Base-by-base conservation (phyloP, 495 filamentous ascomycete species). In the Aspergillus indologenus region DNA sequence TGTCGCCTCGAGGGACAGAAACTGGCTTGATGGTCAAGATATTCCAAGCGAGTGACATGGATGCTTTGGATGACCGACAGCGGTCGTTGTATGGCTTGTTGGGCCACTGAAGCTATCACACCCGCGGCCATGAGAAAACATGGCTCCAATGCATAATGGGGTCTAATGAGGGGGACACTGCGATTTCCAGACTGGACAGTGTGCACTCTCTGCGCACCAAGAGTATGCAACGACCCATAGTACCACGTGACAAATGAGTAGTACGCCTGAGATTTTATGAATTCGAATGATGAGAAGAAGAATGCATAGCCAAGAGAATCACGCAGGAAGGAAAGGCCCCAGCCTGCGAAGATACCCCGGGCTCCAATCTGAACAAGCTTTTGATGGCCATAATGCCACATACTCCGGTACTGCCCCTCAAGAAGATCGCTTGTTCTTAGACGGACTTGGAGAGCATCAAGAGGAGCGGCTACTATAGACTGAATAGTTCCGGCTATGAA, bases 201-300 rank as follows among this genome's bases (percentile, higher is more conserved):
- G 2, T 68, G 58, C 21, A 71, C 58, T 21, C 53, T 52, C 19
- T 63, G 63, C 46, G 83, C 62, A 34, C 74, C 66, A 23, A 69
- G 54, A 12, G 61, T 29, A 26, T 61, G 65, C 22, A 84, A 61
- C 31, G 79, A 79, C 11, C 89, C 87, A 64, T 96, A 96, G 63
- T 87, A 91, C 74, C 83, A 84, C 20, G 83, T 85, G 31, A 95
- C 77, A 66, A 91, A 96, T 17, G 74, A 79, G 71, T 94, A 94
- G 73, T 92, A 96, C 11, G 79, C 79, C 69, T 96, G 92, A 9
- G 87, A 86, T 68, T 96, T 96, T 63, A 95, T 75, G 53, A 85
- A 92, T 72, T 96, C 92, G 63, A 96, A 96, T 0, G 83, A 83
- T 31, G 85, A 83, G 72, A 96, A 96, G 76, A 96, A 96, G 17